Evolutionary conservation across 1,139 yeast species (phyloP), one percentile per base, ranked within the genome.

Genomic region (Saccharomyces pastorianus): DNA sequence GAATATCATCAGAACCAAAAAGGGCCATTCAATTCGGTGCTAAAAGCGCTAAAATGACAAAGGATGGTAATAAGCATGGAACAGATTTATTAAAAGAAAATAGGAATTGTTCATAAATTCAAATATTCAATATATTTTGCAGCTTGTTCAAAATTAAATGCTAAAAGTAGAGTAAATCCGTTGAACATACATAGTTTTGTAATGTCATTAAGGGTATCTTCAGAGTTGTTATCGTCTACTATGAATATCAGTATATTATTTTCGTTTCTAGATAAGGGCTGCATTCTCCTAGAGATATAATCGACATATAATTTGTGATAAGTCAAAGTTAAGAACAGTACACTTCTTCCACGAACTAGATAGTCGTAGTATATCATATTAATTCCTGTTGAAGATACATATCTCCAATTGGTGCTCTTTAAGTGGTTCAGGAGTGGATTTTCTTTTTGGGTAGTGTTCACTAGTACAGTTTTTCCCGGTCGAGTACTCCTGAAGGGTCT

Each of bases 11-110:
- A 34, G 98, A 93, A 65, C 81, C 85, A n/a, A 93, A 93, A 66
- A 75, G 99, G 51, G 99, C 99, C 0, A 90, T 93, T 57, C 99
- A 93, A 66, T 93, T 93, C 71, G 99, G 99, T 0, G 88, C 98
- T 0, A 83, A 87, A 61, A 86, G 96, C 65, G 99, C 99, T 1
- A 93, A 93, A 68, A 81, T 93, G 84, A 66, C 70, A 4, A 63
- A 67, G 48, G 65, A 67, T 34, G 71, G 74, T 8, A 71, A 66
- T 53, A 68, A 69, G 34, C 69, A 69, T 52, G 76, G 76, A 2
- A 71, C 76, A 1, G 75, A 72, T 55, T 38, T 61, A 20, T 47
- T 70, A n/a, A 29, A 59, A 55, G 50, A 58, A 27, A 49, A 13
- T 17, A 8, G 25, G 9, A 5, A 20, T 7, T 5, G n/a, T n/a